These are phyloP conservation scores for Sinapis alba DNA, from an alignment of 441 rosid genomes.

Conservation along the genomic window DNA sequence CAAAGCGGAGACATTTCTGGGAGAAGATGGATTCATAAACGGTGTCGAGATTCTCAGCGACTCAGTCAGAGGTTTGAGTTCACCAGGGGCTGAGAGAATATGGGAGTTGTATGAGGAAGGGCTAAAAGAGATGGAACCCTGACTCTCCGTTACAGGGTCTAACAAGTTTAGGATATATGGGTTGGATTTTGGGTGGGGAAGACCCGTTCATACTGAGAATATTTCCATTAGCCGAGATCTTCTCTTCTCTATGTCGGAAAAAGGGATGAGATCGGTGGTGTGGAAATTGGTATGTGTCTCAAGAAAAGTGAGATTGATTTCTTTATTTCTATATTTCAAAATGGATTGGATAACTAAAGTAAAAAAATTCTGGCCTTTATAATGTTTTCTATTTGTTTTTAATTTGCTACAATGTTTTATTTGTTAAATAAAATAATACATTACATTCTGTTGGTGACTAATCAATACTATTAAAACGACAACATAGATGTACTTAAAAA, in stretches of 20 bases:
- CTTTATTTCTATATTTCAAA: neutral
- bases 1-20: neutral
- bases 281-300: neutral
- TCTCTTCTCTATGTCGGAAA: neutral
- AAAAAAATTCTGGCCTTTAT: neutral
- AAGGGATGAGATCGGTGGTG: conserved; percentile 2
- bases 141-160: neutral
- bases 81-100: neutral
- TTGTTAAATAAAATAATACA: too few species aligned
- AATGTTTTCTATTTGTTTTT: too few species aligned
- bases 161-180: neutral
- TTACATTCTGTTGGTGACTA: too few species aligned
- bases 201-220: neutral
- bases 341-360: neutral
- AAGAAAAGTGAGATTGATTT: conserved; percentile 7
- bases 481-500: too few species aligned
- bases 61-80: neutral
- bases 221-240: neutral
- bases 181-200: conserved; percentile 4
- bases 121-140: neutral
- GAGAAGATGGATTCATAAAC: neutral
- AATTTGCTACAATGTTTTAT: too few species aligned
- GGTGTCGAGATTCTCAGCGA: neutral
- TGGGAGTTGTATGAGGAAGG: neutral
- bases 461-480: too few species aligned